These are phyloP conservation scores for Botryotinia globosa DNA, from an alignment of 2,329 filamentous ascomycete genomes.

Conservation along the genomic window DNA sequence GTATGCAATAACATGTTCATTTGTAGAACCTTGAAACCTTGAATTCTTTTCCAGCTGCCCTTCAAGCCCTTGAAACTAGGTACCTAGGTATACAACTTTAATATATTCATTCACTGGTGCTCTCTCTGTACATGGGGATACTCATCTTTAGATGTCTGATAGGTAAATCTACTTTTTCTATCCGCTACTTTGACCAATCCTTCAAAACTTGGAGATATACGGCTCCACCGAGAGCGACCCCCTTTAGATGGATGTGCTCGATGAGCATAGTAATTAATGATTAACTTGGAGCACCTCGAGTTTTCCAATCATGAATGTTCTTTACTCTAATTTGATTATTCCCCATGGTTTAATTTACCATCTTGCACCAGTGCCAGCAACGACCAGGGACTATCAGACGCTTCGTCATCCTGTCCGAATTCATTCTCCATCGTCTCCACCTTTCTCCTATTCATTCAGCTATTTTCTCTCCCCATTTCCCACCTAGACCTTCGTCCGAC, in stretches of 20 bases:
- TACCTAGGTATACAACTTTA: not conserved
- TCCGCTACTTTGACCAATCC: not conserved
- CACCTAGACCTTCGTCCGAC: not conserved
- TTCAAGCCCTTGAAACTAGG: not conserved
- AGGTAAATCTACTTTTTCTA: not conserved
- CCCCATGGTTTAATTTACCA: not conserved
- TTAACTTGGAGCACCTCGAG: constrained; percentile 1
- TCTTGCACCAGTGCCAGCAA: not conserved
- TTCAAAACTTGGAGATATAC: not conserved
- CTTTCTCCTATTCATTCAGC: constrained; percentile 13
- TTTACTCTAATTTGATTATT: not conserved
- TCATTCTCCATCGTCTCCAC: constrained; percentile 10
- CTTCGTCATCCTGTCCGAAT: constrained; percentile 6
- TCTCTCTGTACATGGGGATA: not conserved
- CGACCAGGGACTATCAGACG: constrained; percentile 5
- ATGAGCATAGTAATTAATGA: not conserved
- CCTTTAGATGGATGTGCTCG: not conserved
- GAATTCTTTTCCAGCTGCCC: no score
- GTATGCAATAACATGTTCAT: not conserved
- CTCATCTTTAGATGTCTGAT: not conserved
- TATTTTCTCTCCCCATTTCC: not conserved
- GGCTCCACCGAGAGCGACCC: not conserved
- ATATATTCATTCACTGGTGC: not conserved
- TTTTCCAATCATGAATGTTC: not conserved
- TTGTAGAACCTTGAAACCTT: not conserved